Evolutionary conservation across 257 asterid genomes (phyloP), one percentile per base, ranked within the genome.

Genomic region (Dorcoceras hygrometricum): DNA sequence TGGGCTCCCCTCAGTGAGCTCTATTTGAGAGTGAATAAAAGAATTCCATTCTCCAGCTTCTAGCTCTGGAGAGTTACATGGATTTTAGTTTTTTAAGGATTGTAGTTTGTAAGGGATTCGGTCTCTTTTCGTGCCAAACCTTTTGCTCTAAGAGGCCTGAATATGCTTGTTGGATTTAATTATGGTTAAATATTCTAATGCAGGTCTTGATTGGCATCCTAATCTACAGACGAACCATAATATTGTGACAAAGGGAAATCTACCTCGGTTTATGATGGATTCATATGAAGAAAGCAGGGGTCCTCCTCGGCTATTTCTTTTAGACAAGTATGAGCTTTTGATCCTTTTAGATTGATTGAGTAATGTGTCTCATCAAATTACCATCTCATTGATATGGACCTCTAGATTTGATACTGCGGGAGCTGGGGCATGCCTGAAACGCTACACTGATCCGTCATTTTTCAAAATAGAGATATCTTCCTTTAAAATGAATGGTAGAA

Each of bases 281-380:
- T 94, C 96, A 6, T 94, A 90, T 70, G 97, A 94, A 81, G 99
- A 90, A 75, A 82, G 96, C 89, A 86, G 97, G 82, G 96, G 87
- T 46, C 99, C 96, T 46, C 99, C 99, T 64, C 96, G 96, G 39
- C 80, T 94, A 60, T 90, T 94, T 78, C 96, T 90, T 80, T 78
- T 94, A 70, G 99, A 94, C 93, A 94, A 85, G 99, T 90, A 90
- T 74, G 85, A 34, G 60, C 46, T 71, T 34, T 29, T 62, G 51
- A 64, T 64, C 65, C 68, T 14, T 65, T 66, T 53, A 29, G 12
- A 25, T 51, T 68, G 51, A 12, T 39, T 36, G 55, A 62, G 63
- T 26, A 22, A 23, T 2, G 56, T 51, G 8, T 63, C 67, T 70
- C 7, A 36, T 31, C 39, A 10, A 24, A 50, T 12, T 14, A 34